Evolutionary conservation across 2,329 filamentous ascomycete species (phyloP).

Genomic region (Fusarium pininemorale): DNA sequence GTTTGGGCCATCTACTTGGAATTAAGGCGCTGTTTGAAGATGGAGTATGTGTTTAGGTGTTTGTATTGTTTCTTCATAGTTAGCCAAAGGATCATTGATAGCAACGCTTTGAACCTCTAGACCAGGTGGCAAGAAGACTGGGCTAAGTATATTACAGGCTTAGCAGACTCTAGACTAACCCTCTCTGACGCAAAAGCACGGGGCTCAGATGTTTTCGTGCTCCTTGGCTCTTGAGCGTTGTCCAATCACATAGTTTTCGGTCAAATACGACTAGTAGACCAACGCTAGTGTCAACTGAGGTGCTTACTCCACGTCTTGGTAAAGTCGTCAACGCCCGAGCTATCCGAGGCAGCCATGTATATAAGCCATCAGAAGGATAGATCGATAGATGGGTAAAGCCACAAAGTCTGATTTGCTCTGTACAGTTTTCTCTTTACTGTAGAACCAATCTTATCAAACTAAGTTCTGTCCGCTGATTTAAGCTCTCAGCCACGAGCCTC

Average conservation of each 20-base stretch:
- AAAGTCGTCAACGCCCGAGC: not conserved
- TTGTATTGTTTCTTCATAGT: rapidly evolving
- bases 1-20: not conserved
- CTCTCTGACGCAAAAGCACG: too few species aligned
- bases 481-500: too few species aligned
- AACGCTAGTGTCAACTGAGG: not conserved
- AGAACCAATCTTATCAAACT: rapidly evolving
- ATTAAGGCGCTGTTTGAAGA: not conserved
- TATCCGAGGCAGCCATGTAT: not conserved
- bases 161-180: not conserved
- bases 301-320: not conserved
- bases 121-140: too few species aligned
- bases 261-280: not conserved
- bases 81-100: not conserved
- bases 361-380: rapidly evolving
- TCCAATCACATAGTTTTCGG: not conserved
- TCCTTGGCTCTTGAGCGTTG: not conserved
- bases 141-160: rapidly evolving
- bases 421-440: rapidly evolving
- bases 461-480: too few species aligned
- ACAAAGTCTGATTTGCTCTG: rapidly evolving
- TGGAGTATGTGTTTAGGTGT: too few species aligned
- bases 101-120: rapidly evolving
- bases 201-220: not conserved
- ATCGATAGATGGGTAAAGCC: too few species aligned